Evolutionary conservation across 139 green algal species (phyloP).

Genomic region (Tetradesmus lagerheimii): DNA sequence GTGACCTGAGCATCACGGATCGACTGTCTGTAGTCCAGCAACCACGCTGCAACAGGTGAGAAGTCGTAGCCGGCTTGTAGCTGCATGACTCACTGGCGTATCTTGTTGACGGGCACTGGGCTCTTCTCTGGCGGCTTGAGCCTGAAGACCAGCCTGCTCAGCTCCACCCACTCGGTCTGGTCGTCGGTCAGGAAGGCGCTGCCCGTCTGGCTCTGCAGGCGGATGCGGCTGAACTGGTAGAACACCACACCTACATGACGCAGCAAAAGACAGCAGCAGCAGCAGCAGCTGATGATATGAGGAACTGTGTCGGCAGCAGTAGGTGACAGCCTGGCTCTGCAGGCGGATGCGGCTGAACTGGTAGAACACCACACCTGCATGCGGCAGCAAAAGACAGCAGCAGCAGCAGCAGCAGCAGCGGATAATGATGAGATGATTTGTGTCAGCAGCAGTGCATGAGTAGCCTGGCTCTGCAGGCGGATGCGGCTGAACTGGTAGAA

Average conservation of each 20-base stretch:
- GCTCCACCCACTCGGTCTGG: slow-evolving; percentile 81
- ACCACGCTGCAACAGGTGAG: no score
- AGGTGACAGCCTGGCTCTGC: slow-evolving; percentile 53
- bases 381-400: neutral
- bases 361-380: slow-evolving; percentile 82
- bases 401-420: neutral
- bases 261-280: neutral
- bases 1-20: no score
- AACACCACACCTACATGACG: slow-evolving; percentile 79
- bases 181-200: slow-evolving; percentile 78
- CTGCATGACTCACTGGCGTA: neutral
- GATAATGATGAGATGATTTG: no score
- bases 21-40: no score
- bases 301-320: no score
- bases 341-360: slow-evolving; percentile 86
- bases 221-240: slow-evolving; percentile 86
- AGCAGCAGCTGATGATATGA: neutral
- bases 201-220: slow-evolving; percentile 73
- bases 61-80: no score
- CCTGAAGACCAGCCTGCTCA: slow-evolving; percentile 81
- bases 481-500: slow-evolving; percentile 90
- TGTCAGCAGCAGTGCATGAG: no score
- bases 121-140: slow-evolving; percentile 74
- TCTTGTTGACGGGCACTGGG: slow-evolving; percentile 50
- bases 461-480: slow-evolving; percentile 69